These are phyloP conservation scores for Colletotrichum scovillei DNA, from an alignment of 2,329 filamentous ascomycete species.

Conservation along the genomic window DNA sequence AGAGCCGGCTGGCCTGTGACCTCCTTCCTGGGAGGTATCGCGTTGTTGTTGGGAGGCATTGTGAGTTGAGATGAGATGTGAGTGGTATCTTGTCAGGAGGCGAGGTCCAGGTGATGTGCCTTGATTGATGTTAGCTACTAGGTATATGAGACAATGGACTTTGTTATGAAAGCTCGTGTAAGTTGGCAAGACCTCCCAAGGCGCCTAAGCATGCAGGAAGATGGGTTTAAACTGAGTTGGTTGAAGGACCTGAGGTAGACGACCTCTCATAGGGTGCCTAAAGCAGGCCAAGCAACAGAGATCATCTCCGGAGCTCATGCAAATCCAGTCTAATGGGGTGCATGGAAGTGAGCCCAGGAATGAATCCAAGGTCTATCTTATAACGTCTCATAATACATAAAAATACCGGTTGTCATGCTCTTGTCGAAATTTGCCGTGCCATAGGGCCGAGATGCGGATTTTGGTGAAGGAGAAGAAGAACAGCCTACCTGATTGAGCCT, in stretches of 20 bases:
- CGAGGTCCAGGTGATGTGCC: neutral
- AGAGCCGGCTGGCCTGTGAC: constrained; percentile 87
- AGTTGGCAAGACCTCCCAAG: neutral
- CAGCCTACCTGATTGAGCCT: constrained; percentile 9
- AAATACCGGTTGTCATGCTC: neutral
- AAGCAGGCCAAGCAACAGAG: neutral
- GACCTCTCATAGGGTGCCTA: neutral
- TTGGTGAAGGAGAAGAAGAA: neutral
- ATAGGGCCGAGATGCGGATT: too few relatives aligned
- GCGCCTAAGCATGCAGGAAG: neutral
- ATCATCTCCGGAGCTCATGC: neutral
- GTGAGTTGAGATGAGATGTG: constrained; percentile 26
- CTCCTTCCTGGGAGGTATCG: constrained; percentile 83
- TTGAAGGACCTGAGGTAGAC: neutral
- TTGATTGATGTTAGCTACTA: constrained; percentile 12
- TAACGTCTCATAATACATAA: neutral
- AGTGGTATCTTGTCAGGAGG: neutral
- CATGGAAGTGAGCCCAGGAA: neutral
- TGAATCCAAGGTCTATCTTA: neutral
- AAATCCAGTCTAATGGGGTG: neutral
- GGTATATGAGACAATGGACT: constrained; percentile 36
- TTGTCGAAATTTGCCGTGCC: neutral
- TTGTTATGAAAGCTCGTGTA: constrained; percentile 7
- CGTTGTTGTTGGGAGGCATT: constrained; percentile 93
- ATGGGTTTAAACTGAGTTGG: neutral